These are phyloP conservation scores for Fusarium marasasianum DNA, from an alignment of 2,329 filamentous ascomycete species.

Conservation along the genomic window DNA sequence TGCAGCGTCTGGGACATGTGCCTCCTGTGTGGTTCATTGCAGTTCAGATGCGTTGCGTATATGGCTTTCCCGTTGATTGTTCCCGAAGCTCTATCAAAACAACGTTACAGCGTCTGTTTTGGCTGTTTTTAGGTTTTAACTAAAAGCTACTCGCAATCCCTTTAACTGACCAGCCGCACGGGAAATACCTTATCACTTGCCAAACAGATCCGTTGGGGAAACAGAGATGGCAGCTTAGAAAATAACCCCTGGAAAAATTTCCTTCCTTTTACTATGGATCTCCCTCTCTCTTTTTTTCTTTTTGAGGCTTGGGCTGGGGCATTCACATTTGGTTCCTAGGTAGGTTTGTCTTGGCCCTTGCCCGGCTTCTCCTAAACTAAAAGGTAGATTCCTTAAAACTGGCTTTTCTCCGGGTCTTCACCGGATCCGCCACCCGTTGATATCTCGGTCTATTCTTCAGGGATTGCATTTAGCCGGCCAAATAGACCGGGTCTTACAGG, in stretches of 20 bases:
- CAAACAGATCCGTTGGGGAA: background rate
- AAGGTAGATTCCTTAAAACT: background rate
- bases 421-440: slow-evolving; percentile 39
- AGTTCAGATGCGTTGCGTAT: slow-evolving; percentile 1
- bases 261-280: background rate
- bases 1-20: slow-evolving; percentile 14
- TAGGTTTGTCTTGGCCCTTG: slow-evolving; percentile 17
- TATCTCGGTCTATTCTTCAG: slow-evolving; percentile 39
- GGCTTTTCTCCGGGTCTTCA: slow-evolving; percentile 28
- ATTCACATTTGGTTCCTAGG: slow-evolving; percentile 16
- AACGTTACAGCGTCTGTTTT: slow-evolving; percentile 21
- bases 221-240: background rate
- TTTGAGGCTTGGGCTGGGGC: slow-evolving; percentile 30
- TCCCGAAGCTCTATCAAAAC: slow-evolving; percentile 10
- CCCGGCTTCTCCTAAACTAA: too few species aligned
- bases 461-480: slow-evolving; percentile 38
- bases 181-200: slow-evolving; percentile 9
- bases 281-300: background rate
- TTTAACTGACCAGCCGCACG: slow-evolving; percentile 2
- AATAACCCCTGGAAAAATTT: slow-evolving; percentile 8
- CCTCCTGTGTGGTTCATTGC: background rate
- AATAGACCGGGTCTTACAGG: slow-evolving; percentile 22
- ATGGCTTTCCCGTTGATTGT: slow-evolving; percentile 18
- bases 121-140: background rate
- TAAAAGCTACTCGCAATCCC: background rate